A percentile compares a stretch with the other conserved stretches of the same genome.
Evolutionary conservation across 2,329 filamentous ascomycete species (phyloP).

Genomic region (Phyllosticta paracitricarpa): DNA sequence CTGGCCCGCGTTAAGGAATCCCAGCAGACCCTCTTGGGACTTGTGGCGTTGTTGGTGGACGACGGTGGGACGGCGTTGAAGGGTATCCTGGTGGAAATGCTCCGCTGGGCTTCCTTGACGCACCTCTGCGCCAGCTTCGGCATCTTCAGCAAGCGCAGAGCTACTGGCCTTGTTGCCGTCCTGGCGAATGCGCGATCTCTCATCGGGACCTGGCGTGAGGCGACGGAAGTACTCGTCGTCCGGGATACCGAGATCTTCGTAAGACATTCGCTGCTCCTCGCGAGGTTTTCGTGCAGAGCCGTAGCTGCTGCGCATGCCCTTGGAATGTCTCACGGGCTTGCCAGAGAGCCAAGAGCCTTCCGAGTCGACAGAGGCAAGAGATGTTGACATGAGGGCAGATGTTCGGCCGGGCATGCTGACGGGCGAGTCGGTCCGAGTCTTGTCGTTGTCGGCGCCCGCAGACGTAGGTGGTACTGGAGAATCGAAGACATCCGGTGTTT

Average conservation of each 20-base stretch:
- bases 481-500: slow-evolving; percentile 14
- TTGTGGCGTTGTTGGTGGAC: slow-evolving; percentile 52
- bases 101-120: slow-evolving; percentile 12
- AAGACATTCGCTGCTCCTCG: slow-evolving; percentile 48
- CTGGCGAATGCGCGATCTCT: slow-evolving; percentile 19
- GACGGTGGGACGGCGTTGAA: slow-evolving; percentile 42
- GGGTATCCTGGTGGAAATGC: neutral
- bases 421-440: slow-evolving; percentile 33
- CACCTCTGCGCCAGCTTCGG: slow-evolving; percentile 36
- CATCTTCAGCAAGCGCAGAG: slow-evolving; percentile 27
- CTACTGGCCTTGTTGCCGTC: slow-evolving; percentile 32
- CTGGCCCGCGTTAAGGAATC: slow-evolving; percentile 27
- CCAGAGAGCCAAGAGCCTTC: slow-evolving; percentile 95
- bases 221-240: slow-evolving; percentile 68
- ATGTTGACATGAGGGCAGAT: slow-evolving; percentile 54
- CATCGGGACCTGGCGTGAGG: slow-evolving; percentile 38
- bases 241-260: slow-evolving; percentile 55
- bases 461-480: neutral
- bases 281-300: slow-evolving; percentile 32
- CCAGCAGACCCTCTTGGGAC: slow-evolving; percentile 51
- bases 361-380: slow-evolving; percentile 86
- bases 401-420: slow-evolving; percentile 22
- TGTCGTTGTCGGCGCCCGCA: neutral
- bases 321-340: slow-evolving; percentile 43
- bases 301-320: slow-evolving; percentile 36